Percentiles rank a stretch among this genome's conserved stretches.
Evolutionary conservation across 2,329 filamentous ascomycete genomes (phyloP).

Genomic region (Escovopsis sp.): DNA sequence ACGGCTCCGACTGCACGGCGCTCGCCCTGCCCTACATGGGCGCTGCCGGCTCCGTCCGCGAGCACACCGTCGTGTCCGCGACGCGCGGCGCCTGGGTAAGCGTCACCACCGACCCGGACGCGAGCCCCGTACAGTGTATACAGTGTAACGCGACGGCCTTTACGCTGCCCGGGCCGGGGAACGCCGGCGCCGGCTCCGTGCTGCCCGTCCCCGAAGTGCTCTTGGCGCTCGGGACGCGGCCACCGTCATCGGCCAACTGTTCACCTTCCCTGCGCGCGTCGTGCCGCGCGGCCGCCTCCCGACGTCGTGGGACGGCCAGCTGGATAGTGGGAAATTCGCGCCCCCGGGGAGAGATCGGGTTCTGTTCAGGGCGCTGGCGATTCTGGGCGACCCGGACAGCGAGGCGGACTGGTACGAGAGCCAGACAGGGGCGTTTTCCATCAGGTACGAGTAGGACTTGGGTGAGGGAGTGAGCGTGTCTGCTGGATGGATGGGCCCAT

Average conservation of each 20-base stretch:
- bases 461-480: background rate
- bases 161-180: conserved; percentile 25
- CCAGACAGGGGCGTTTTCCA: conserved; percentile 27
- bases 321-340: conserved; percentile 29
- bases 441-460: conserved; percentile 23
- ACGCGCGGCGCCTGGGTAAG: conserved; percentile 16
- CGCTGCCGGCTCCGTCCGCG: conserved; percentile 21
- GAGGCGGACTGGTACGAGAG: conserved; percentile 31
- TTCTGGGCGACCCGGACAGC: conserved; percentile 33
- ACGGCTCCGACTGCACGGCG: conserved; percentile 22
- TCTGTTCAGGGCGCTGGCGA: conserved; percentile 30
- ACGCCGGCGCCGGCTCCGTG: conserved; percentile 14
- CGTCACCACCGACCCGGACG: conserved; percentile 19
- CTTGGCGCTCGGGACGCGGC: conserved; percentile 30
- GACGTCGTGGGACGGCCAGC: conserved; percentile 29
- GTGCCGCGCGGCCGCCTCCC: conserved; percentile 11
- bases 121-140: conserved; percentile 8
- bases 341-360: conserved; percentile 36
- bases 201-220: conserved; percentile 26
- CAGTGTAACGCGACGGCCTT: conserved; percentile 22
- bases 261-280: conserved; percentile 23
- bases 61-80: conserved; percentile 11
- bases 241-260: conserved; percentile 23
- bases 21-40: conserved; percentile 28
- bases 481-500: too few relatives aligned